A percentile compares a stretch with the other conserved stretches of the same genome.
Conservation (phyloP, 176 grass and related monocot species). For the Ananas comosus region DNA sequence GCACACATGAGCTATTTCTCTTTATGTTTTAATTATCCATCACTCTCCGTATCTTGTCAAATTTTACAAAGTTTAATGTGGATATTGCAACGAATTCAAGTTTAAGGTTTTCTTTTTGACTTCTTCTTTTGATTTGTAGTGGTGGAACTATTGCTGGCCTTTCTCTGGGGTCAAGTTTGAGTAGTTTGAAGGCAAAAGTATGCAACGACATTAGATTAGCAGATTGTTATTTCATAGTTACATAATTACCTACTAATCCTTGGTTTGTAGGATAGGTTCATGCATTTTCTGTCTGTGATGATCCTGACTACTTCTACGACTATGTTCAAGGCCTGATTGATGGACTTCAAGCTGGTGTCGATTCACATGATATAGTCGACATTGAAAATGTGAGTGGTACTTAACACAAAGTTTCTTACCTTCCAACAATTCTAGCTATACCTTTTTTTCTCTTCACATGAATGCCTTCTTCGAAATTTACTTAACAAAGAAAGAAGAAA, state of each 20-base stretch:
- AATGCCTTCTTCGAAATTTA: not conserved
- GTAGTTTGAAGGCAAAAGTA: constrained; percentile 88
- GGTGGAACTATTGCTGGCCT: constrained; percentile 93
- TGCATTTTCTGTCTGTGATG: constrained; percentile 93
- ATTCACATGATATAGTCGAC: constrained; percentile 72
- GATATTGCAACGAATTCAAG: not conserved
- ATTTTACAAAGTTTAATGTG: not conserved
- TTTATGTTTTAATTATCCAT: not conserved
- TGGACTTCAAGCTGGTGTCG: constrained; percentile 64
- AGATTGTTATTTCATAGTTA: not conserved
- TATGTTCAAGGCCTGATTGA: constrained; percentile 86
- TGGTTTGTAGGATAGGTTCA: constrained; percentile 52
- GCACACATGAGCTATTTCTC: not conserved
- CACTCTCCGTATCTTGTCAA: not conserved
- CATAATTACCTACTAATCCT: constrained; percentile 19
- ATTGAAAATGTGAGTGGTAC: constrained; percentile 55
- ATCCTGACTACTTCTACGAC: constrained; percentile 80
- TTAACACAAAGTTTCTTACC: not conserved
- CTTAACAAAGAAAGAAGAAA: no score
- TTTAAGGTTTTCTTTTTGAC: not conserved
- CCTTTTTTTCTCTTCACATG: not conserved
- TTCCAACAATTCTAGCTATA: constrained; percentile 9
- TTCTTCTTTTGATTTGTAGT: constrained; percentile 33
- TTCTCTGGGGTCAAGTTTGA: constrained; percentile 73
- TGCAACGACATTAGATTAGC: constrained; percentile 15